Evolutionary conservation across 2,329 filamentous ascomycete species (phyloP).

Genomic region (Clarireedia sp.): DNA sequence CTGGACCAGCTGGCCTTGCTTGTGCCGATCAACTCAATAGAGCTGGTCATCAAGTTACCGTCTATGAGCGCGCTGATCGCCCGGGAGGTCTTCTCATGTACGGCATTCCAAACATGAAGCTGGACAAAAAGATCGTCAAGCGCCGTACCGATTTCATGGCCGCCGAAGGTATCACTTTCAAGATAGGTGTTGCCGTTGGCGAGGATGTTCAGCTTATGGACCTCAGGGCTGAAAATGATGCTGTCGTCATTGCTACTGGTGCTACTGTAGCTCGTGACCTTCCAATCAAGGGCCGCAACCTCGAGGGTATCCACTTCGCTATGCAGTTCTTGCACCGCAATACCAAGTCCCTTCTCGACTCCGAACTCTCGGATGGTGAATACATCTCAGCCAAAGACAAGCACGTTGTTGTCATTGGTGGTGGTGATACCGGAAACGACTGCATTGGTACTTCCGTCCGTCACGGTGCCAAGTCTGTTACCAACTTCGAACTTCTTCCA

Average conservation of each 20-base stretch:
- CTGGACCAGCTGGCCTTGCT: constrained; percentile 84
- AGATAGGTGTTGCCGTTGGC: constrained; percentile 69
- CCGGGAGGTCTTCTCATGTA: constrained; percentile 93
- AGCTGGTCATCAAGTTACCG: constrained; percentile 77
- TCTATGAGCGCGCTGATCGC: constrained; percentile 90
- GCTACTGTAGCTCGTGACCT: constrained; percentile 89
- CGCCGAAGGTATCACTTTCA: constrained; percentile 76
- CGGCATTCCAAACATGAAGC: constrained; percentile 98
- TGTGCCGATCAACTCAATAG: constrained; percentile 91
- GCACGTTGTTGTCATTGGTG: constrained; percentile 92
- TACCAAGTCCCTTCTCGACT: constrained; percentile 95
- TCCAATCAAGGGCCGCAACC: constrained; percentile 79
- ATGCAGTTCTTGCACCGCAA: constrained; percentile 98
- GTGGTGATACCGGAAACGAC: constrained; percentile 96
- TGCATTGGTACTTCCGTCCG: constrained; percentile 95
- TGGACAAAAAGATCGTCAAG: constrained; percentile 96
- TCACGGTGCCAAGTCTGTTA: constrained; percentile 89
- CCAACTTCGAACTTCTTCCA: constrained; percentile 92
- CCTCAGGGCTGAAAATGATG: constrained; percentile 67
- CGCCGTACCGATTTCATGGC: constrained; percentile 93
- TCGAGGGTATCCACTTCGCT: constrained; percentile 87
- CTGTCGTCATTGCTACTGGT: constrained; percentile 85
- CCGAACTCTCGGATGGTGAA: constrained; percentile 69
- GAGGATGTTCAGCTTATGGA: constrained; percentile 63
- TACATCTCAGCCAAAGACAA: constrained; percentile 96